These are phyloP conservation scores for Phytophthora tubulina DNA, from an alignment of 352 stramenopile genomes.

Conservation along the genomic window DNA sequence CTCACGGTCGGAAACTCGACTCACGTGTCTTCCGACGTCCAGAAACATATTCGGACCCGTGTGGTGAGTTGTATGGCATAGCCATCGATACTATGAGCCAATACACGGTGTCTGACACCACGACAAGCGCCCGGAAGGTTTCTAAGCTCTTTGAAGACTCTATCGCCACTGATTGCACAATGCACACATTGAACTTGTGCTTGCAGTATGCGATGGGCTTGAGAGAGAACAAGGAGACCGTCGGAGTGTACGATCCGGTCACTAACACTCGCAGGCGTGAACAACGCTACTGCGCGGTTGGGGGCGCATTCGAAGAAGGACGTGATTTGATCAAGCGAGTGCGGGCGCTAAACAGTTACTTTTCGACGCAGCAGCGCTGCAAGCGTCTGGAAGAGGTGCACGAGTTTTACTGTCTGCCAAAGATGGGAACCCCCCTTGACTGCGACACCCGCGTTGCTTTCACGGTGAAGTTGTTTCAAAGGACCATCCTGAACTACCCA, in stretches of 20 bases:
- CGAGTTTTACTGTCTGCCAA: conserved; percentile 8
- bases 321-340: not conserved
- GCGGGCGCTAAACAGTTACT: conserved; percentile 8
- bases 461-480: conserved; percentile 15
- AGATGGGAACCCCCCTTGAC: conserved; percentile 4
- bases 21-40: not conserved
- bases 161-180: not conserved
- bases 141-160: conserved; percentile 12
- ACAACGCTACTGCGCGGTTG: conserved; percentile 1
- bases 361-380: conserved; percentile 11
- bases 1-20: conserved; percentile 14
- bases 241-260: not conserved
- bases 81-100: not conserved
- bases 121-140: not conserved
- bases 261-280: not conserved
- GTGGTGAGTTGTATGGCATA: not conserved
- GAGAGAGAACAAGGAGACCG: conserved; percentile 5
- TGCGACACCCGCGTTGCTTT: conserved; percentile 22
- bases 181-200: conserved; percentile 9
- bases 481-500: conserved; percentile 15
- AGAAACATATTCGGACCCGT: conserved; percentile 4
- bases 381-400: conserved; percentile 13
- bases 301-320: conserved; percentile 9
- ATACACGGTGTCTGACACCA: conserved; percentile 4
- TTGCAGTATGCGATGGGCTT: conserved; percentile 1